Percentiles rank a stretch among this genome's conserved stretches.
Conservation (phyloP, 768 basidiomycete genomes). For the Hemileccinum rubropunctum region DNA sequence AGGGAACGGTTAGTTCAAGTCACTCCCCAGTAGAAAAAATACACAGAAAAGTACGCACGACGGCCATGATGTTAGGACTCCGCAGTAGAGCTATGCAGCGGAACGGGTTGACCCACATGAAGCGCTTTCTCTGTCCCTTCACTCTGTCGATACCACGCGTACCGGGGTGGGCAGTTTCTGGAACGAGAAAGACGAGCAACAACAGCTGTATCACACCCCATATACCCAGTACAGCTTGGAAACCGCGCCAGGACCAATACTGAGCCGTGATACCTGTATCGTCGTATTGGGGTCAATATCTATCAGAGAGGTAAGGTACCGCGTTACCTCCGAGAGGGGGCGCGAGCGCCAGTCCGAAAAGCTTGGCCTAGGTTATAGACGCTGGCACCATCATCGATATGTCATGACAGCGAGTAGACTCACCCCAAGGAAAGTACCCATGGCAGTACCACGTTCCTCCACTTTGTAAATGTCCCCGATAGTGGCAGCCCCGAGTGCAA, state of each 20-base stretch:
- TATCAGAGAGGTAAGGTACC: neutral
- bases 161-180: constrained; percentile 67
- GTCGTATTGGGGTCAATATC: neutral
- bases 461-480: constrained; percentile 66
- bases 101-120: constrained; percentile 60
- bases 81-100: constrained; percentile 47
- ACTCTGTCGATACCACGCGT: constrained; percentile 51
- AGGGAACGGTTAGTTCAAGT: too few species aligned
- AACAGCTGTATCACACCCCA: constrained; percentile 40
- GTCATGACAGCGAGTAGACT: constrained; percentile 4
- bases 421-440: constrained; percentile 59
- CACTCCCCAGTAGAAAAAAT: too few species aligned
- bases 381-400: neutral
- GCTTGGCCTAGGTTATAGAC: constrained; percentile 34
- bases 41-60: constrained; percentile 40
- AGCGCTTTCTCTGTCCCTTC: constrained; percentile 17
- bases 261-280: constrained; percentile 45
- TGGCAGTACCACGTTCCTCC: constrained; percentile 58
- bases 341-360: constrained; percentile 61
- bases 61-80: constrained; percentile 55
- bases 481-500: constrained; percentile 54
- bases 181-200: constrained; percentile 46
- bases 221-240: constrained; percentile 48
- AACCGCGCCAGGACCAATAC: constrained; percentile 64
- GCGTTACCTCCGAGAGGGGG: constrained; percentile 53